Evolutionary conservation across 2,329 filamentous ascomycete species (phyloP), one percentile per base, ranked within the genome.

Genomic region (Neonectria coccinea): DNA sequence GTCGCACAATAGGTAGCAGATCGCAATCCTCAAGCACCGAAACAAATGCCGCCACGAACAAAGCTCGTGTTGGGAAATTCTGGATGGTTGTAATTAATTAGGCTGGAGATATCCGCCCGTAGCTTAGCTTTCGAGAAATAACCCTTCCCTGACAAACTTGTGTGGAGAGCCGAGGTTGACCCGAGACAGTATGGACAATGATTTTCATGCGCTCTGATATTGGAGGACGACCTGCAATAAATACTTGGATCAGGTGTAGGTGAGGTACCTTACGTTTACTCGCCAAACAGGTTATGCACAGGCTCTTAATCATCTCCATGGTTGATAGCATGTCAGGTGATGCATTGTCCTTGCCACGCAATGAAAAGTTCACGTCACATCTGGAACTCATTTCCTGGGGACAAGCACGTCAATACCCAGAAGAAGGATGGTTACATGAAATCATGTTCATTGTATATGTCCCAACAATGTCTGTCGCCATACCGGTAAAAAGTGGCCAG

Each of bases 161-260:
- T 67, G 54, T 65, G 63, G 61, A 44, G 68, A 65, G 59, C 70
- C 71, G 70, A 67, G 59, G 71, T 70, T 72, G 45, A 67, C 27
- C 70, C 71, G 71, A 65, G 25, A n/a, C 1, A 45, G 25, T 47
- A 52, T 16, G 25, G 25, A 25, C 33, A 44, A 29, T 22, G 53
- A 48, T 20, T 42, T 44, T 55, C 27, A 59, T 62, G 53, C 44
- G 39, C 12, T 31, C 29, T 36, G 20, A 11, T 7, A 6, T 18
- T 14, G 39, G 9, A 42, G 39, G 16, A 20, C 39, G n/a, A 42
- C 8, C 39, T 42, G 39, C n/a, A 3, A 42, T 42, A 10, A 42
- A 42, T 41, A 42, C 39, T 42, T 42, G n/a, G 39, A n/a, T 20
- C 4, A 42, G n/a, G 39, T 20, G 39, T 22, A 22, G 22, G 22